phyloP scores from a whole-genome alignment of 2,329 filamentous ascomycete genomes.

The Alternaria burnsii region DNA sequence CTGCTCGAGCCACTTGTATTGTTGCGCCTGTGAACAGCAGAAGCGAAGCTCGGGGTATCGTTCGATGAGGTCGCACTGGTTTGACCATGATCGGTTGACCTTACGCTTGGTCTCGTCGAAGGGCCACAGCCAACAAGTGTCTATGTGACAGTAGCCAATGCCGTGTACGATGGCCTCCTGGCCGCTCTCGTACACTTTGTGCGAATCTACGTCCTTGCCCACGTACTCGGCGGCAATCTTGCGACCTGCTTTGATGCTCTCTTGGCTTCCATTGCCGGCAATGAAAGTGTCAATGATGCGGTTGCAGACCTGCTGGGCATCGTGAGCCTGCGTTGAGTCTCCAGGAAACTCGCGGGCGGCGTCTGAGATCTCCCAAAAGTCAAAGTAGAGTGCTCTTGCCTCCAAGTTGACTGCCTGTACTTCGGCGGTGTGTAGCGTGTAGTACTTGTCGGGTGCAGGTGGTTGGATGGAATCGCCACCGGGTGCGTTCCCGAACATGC shows the following conservation, averaged over 20 bases:
- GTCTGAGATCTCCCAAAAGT: conserved; percentile 95
- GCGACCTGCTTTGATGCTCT: conserved; percentile 80
- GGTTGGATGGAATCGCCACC: conserved; percentile 88
- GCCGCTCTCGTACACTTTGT: conserved; percentile 81
- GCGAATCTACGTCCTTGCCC: conserved; percentile 77
- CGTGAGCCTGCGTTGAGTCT: conserved; percentile 88
- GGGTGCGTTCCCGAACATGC: conserved; percentile 94
- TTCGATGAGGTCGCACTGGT: conserved; percentile 94
- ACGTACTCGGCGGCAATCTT: conserved; percentile 85
- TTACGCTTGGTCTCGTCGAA: conserved; percentile 98
- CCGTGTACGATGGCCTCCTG: conserved; percentile 81
- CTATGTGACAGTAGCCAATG: conserved; percentile 97
- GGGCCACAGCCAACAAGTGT: conserved; percentile 98
- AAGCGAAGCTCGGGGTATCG: conserved; percentile 94
- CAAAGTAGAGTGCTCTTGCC: conserved; percentile 83
- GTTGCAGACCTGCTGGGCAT: conserved; percentile 83
- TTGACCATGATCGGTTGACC: conserved; percentile 94
- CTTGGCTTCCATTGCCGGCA: conserved; percentile 73
- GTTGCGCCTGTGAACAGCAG: conserved; percentile 91
- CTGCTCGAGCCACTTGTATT: conserved; percentile 96
- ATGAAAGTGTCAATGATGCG: conserved; percentile 91
- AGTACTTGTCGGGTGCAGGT: conserved; percentile 84
- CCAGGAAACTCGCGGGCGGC: conserved; percentile 89
- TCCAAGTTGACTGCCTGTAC: conserved; percentile 90
- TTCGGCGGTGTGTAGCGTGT: conserved; percentile 76